These are phyloP conservation scores for Moesziomyces globuligerus DNA, from an alignment of 1,284 basidiomycete species.

Conservation along the genomic window DNA sequence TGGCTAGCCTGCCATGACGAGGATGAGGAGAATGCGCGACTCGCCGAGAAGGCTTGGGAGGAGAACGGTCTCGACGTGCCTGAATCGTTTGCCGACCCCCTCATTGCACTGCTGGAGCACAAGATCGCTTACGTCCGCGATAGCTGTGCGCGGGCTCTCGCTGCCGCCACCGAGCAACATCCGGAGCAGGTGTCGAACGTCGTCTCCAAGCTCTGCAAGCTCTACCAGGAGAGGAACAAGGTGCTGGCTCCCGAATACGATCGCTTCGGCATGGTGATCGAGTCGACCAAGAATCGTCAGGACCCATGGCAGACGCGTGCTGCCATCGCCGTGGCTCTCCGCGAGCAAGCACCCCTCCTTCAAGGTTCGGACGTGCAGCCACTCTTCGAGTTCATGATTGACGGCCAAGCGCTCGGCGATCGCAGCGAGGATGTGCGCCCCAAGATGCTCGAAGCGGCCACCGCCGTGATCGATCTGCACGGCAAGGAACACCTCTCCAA, in stretches of 20 bases:
- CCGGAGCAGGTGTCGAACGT: constrained; percentile 75
- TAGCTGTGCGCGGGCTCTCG: constrained; percentile 79
- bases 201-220: constrained; percentile 73
- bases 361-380: constrained; percentile 76
- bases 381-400: constrained; percentile 88
- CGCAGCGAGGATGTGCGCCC: constrained; percentile 82
- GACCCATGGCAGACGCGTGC: constrained; percentile 90
- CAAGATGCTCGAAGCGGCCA: constrained; percentile 87
- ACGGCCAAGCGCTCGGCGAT: constrained; percentile 87
- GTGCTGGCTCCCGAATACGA: constrained; percentile 74
- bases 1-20: constrained; percentile 91
- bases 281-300: constrained; percentile 84
- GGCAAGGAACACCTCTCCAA: constrained; percentile 79
- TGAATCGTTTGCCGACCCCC: constrained; percentile 75
- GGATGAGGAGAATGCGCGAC: constrained; percentile 87
- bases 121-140: constrained; percentile 82
- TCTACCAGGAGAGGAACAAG: constrained; percentile 89
- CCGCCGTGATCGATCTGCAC: constrained; percentile 82
- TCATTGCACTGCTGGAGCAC: constrained; percentile 81
- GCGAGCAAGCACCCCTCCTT: constrained; percentile 77
- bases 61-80: constrained; percentile 94
- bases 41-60: constrained; percentile 89
- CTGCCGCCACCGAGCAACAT: constrained; percentile 80
- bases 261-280: constrained; percentile 84
- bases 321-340: constrained; percentile 79